phyloP scores from a whole-genome alignment of 768 basidiomycete genomes.

The Sutorius australiensis region DNA sequence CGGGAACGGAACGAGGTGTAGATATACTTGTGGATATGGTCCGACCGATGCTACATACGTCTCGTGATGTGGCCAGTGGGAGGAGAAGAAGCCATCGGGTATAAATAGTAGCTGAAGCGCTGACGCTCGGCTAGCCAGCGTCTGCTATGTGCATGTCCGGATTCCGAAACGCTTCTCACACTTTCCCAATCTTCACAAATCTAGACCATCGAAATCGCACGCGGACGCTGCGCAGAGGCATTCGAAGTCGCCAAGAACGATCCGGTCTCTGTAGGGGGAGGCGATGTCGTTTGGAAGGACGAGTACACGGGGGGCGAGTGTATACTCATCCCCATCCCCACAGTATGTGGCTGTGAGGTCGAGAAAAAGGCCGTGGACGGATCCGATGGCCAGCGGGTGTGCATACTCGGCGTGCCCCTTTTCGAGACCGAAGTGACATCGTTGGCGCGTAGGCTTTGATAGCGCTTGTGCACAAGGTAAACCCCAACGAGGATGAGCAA shows the following conservation, averaged over 20 bases:
- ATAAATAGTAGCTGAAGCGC: no score
- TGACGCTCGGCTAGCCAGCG: no score
- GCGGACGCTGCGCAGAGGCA: conserved; percentile 2
- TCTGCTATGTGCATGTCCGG: neutral
- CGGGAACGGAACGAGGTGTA: neutral
- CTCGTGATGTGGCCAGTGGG: neutral
- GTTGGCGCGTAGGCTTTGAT: neutral
- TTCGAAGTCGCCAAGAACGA: conserved; percentile 9
- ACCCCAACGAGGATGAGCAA: conserved; percentile 16
- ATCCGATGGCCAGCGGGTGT: conserved; percentile 10
- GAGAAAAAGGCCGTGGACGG: conserved; percentile 3
- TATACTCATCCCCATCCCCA: neutral
- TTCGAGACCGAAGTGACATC: neutral
- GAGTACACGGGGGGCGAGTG: neutral
- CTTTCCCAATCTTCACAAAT: neutral
- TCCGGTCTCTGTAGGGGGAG: conserved; percentile 10
- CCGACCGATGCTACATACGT: neutral
- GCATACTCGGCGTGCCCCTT: neutral
- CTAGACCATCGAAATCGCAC: conserved; percentile 22
- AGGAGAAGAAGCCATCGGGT: neutral
- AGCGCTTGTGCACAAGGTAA: conserved; percentile 15
- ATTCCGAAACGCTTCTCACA: neutral
- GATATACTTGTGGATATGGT: neutral
- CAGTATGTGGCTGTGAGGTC: neutral
- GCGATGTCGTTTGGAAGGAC: conserved; percentile 2